A percentile compares a stretch with the other conserved stretches of the same genome.
phyloP scores from a whole-genome alignment of 2,329 filamentous ascomycete genomes.

The Elsinoe batatas region DNA sequence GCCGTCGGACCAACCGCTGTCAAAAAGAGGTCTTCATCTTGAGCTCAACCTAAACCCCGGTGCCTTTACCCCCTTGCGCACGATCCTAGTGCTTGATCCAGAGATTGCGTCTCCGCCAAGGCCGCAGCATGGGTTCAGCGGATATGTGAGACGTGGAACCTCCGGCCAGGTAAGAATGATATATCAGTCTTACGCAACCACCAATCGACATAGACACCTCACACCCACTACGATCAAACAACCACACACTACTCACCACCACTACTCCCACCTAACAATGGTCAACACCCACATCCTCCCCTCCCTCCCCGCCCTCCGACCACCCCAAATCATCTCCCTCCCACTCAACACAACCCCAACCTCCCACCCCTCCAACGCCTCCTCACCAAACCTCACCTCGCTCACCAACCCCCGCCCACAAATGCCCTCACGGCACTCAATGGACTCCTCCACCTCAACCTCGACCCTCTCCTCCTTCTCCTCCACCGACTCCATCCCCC shows the following conservation, averaged over 20 bases:
- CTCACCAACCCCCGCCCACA: background rate
- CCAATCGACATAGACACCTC: background rate
- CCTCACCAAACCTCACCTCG: conserved; percentile 1
- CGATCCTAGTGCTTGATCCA: background rate
- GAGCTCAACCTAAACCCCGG: background rate
- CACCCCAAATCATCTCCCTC: conserved; percentile 12
- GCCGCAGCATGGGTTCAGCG: conserved; percentile 2
- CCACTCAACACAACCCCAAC: background rate
- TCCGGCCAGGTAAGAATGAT: background rate
- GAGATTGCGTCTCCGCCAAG: background rate
- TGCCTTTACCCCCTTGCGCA: conserved; percentile 1
- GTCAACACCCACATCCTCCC: background rate
- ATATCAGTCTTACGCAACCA: conserved; percentile 4
- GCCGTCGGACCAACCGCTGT: background rate
- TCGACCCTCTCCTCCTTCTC: conserved; percentile 9
- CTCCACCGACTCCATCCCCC: background rate
- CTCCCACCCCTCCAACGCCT: background rate
- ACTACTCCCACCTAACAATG: background rate
- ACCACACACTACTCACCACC: background rate
- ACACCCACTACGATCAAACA: background rate
- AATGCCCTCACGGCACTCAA: conserved; percentile 10
- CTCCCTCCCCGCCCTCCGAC: background rate
- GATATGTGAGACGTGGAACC: background rate
- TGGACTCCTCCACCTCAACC: conserved; percentile 9
- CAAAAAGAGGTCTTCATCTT: background rate